These are phyloP conservation scores for Hyaloscypha bicolor DNA, from an alignment of 495 filamentous ascomycete species.

Conservation along the genomic window DNA sequence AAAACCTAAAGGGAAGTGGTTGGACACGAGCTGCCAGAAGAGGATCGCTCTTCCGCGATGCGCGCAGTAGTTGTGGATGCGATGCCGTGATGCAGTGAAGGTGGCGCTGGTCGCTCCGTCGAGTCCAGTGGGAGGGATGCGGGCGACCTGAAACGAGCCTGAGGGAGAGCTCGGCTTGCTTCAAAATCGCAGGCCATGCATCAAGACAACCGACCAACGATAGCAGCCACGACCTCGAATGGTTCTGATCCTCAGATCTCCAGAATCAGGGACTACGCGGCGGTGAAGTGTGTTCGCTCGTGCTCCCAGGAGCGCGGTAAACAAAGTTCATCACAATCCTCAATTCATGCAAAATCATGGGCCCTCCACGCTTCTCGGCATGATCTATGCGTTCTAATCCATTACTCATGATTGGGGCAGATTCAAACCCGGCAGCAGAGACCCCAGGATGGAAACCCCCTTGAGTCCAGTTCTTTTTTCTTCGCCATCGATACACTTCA, in stretches of 20 bases:
- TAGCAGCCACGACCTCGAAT: not conserved
- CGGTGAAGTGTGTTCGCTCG: constrained; percentile 6
- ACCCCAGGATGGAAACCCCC: not conserved
- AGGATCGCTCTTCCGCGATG: constrained; percentile 12
- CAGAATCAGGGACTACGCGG: not conserved
- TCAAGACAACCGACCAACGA: not conserved
- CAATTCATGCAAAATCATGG: constrained; percentile 25
- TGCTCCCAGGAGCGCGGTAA: constrained; percentile 10
- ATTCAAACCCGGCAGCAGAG: constrained; percentile 8
- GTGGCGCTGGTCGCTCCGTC: not conserved
- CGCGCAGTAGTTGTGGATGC: constrained; percentile 10
- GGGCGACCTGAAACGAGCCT: constrained; percentile 26
- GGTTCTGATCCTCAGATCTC: not conserved
- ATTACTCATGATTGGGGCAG: constrained; percentile 13
- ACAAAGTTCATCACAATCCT: constrained; percentile 26
- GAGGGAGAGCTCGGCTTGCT: constrained; percentile 31
- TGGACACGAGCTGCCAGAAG: constrained; percentile 24
- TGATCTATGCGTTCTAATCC: constrained; percentile 5
- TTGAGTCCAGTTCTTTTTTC: not conserved
- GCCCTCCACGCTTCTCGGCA: not conserved
- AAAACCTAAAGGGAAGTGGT: constrained; percentile 10
- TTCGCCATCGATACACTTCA: not conserved
- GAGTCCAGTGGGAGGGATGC: not conserved
- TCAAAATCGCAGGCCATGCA: constrained; percentile 20
- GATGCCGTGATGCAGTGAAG: not conserved